phyloP scores from a whole-genome alignment of 2,329 filamentous ascomycete species.

The Scortechinia acanthostroma region DNA sequence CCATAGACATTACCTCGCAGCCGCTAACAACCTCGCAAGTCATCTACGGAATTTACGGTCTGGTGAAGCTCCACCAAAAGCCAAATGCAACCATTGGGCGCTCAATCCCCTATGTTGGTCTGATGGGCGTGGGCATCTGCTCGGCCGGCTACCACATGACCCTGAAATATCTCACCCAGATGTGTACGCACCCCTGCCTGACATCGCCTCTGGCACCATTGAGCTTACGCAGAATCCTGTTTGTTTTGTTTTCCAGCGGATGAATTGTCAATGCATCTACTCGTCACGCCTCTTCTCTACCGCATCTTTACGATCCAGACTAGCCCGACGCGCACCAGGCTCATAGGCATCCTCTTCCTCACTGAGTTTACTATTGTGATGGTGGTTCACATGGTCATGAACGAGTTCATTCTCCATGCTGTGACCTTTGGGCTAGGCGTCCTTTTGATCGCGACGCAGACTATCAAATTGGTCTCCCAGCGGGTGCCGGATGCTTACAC shows the following conservation, averaged over 20 bases:
- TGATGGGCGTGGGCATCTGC: constrained; percentile 23
- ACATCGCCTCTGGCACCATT: neutral
- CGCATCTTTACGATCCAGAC: constrained; percentile 26
- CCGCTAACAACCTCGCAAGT: constrained; percentile 14
- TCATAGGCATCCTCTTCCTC: constrained; percentile 10
- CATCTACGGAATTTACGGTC: constrained; percentile 25
- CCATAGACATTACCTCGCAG: neutral
- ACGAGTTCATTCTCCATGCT: constrained; percentile 30
- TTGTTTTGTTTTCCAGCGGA: too few relatives aligned
- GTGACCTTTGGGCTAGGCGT: constrained; percentile 21
- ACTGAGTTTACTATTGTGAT: constrained; percentile 21
- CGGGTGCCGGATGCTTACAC: constrained; percentile 16
- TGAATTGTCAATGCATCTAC: constrained; percentile 29
- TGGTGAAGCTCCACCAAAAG: constrained; percentile 13
- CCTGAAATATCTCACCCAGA: constrained; percentile 22
- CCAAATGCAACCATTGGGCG: constrained; percentile 13
- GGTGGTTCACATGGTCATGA: constrained; percentile 30
- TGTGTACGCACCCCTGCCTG: constrained; percentile 13
- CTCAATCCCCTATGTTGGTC: constrained; percentile 24
- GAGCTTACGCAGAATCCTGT: neutral
- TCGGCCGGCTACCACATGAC: constrained; percentile 23
- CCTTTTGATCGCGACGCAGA: constrained; percentile 19
- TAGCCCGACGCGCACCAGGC: constrained; percentile 11
- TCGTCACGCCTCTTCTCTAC: constrained; percentile 28
- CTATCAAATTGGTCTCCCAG: constrained; percentile 18